These are phyloP conservation scores for Malus fusca DNA, from an alignment of 306 rosid genomes.

Conservation along the genomic window DNA sequence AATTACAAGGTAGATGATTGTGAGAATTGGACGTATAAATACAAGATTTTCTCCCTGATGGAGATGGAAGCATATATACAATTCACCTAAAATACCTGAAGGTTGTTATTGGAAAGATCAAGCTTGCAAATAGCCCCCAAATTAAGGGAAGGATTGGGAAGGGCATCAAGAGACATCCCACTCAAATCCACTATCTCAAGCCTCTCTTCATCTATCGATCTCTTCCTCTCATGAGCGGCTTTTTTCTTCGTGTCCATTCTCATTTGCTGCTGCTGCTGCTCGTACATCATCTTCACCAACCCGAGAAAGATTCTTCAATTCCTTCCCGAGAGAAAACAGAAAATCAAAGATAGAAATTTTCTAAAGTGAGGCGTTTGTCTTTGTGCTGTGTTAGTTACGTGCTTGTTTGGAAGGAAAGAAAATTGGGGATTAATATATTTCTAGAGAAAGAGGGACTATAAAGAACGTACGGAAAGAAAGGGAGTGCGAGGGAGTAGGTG, in stretches of 20 bases:
- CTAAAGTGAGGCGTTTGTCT: not conserved
- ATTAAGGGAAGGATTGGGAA: constrained; percentile 66
- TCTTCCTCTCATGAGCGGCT: constrained; percentile 9
- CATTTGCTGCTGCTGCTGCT: constrained; percentile 25
- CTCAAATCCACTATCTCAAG: constrained; percentile 72
- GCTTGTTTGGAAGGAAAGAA: constrained; percentile 7
- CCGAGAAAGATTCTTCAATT: not conserved
- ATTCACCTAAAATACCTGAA: constrained; percentile 42
- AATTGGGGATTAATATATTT: not conserved
- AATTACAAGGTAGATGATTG: not conserved
- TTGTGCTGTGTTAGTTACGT: not conserved
- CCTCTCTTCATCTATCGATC: constrained; percentile 29
- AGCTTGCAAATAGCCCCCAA: constrained; percentile 59
- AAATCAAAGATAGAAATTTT: not conserved
- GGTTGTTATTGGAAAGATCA: constrained; percentile 88
- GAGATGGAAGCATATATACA: not conserved
- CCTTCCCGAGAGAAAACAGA: not conserved
- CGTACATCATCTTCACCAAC: constrained; percentile 39
- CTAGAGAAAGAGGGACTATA: not conserved
- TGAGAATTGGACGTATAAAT: not conserved
- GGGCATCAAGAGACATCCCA: constrained; percentile 61
- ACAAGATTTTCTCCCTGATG: not conserved
- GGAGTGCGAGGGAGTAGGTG: constrained; percentile 7
- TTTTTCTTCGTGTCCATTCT: constrained; percentile 16
- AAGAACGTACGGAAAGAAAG: constrained; percentile 10